A percentile compares a stretch with the other conserved stretches of the same genome.
Conservation (phyloP, 441 rosid species). For the Bocquillonia castaneifolia region DNA sequence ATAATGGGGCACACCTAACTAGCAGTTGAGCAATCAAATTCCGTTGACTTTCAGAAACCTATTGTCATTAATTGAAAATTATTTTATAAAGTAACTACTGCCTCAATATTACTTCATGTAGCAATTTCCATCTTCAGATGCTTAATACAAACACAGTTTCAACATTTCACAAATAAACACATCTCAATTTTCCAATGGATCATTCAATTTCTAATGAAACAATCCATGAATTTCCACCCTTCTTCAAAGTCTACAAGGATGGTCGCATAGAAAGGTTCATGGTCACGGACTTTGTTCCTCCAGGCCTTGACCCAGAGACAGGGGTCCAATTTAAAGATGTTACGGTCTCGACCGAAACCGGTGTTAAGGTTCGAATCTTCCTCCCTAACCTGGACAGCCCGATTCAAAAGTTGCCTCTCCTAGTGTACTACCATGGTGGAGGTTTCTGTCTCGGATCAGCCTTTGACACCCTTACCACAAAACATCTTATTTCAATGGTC, state of each 20-base stretch:
- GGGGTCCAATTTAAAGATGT: slow-evolving; percentile 35
- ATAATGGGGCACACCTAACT: too few relatives aligned
- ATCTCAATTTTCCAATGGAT: slow-evolving; percentile 4
- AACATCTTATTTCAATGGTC: slow-evolving; percentile 17
- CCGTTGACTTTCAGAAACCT: too few relatives aligned
- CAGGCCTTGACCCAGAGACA: slow-evolving; percentile 30
- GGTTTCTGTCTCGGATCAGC: slow-evolving; percentile 37
- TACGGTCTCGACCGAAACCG: slow-evolving; percentile 14
- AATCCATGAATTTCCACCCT: slow-evolving; percentile 23
- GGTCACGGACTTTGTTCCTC: slow-evolving; percentile 5
- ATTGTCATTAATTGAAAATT: too few relatives aligned
- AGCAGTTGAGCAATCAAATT: too few relatives aligned
- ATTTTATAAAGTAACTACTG: too few relatives aligned
- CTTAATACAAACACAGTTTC: too few relatives aligned
- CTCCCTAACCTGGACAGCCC: slow-evolving; percentile 19
- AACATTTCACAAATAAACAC: too few relatives aligned
- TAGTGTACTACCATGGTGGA: slow-evolving; percentile 41
- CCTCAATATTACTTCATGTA: too few relatives aligned
- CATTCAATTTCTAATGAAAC: slow-evolving; percentile 9
- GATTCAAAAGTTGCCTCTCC: slow-evolving; percentile 29
- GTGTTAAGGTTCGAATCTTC: slow-evolving; percentile 34
- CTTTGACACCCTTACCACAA: slow-evolving; percentile 1
- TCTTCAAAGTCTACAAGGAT: slow-evolving; percentile 24
- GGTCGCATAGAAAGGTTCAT: slow-evolving; percentile 19
- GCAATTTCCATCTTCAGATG: too few relatives aligned